A percentile compares a stretch with the other conserved stretches of the same genome.
phyloP scores from a whole-genome alignment of 2,329 filamentous ascomycete genomes.

The Ophiostoma quercus region DNA sequence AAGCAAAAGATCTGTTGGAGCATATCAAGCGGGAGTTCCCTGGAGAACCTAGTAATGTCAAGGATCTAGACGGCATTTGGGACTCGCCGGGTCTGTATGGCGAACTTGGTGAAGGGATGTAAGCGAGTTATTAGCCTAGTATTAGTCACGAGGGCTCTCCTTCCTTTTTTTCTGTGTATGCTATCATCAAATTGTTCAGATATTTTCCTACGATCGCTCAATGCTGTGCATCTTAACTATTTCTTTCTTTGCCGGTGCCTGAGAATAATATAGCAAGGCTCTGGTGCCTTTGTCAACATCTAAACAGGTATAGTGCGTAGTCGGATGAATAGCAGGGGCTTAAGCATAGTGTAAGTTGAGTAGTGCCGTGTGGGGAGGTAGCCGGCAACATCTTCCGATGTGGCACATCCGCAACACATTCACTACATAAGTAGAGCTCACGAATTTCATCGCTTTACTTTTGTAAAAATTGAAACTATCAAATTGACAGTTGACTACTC shows the following conservation, averaged over 20 bases:
- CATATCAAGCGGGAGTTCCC: not conserved
- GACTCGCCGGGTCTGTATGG: not conserved
- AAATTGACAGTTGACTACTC: not conserved
- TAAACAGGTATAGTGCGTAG: not conserved
- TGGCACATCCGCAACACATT: not conserved
- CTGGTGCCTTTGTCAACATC: not conserved
- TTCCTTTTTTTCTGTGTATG: too few relatives aligned
- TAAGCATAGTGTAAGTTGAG: not conserved
- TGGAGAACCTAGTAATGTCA: not conserved
- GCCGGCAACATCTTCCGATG: conserved; percentile 2
- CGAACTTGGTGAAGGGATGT: not conserved
- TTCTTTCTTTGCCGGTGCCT: too few relatives aligned
- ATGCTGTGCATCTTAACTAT: too few relatives aligned
- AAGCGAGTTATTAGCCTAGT: not conserved
- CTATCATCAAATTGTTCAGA: too few relatives aligned
- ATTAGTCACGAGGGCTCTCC: too few relatives aligned
- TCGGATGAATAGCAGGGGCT: not conserved
- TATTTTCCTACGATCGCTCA: too few relatives aligned
- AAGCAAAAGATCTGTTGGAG: not conserved
- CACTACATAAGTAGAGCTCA: not conserved
- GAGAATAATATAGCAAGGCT: not conserved
- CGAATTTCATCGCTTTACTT: not conserved
- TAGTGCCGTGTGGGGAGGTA: not conserved
- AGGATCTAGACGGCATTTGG: not conserved
- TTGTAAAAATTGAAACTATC: not conserved